Percentiles rank a stretch among this genome's conserved stretches.
Evolutionary conservation across 1,284 basidiomycete genomes (phyloP).

Genomic region (Phylloporus gajari): DNA sequence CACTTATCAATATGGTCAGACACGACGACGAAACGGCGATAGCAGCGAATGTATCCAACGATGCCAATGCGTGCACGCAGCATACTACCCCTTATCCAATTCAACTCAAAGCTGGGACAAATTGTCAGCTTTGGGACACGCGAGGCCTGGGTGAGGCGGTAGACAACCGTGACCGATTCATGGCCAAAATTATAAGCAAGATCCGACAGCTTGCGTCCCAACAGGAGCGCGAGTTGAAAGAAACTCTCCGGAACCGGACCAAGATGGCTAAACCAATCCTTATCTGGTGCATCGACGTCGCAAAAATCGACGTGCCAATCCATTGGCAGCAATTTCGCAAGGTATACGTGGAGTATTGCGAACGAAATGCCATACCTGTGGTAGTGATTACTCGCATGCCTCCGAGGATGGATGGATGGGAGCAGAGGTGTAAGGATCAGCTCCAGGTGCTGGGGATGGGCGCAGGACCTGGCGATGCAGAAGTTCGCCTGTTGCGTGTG

Average conservation of each 20-base stretch:
- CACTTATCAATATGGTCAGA: slow-evolving; percentile 40
- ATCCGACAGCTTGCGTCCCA: slow-evolving; percentile 21
- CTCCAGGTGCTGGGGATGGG: slow-evolving; percentile 22
- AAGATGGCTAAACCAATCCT: slow-evolving; percentile 29
- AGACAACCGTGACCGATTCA: slow-evolving; percentile 17
- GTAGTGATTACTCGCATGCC: slow-evolving; percentile 35
- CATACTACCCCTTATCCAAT: slow-evolving; percentile 21
- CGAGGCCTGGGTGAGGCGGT: slow-evolving; percentile 38
- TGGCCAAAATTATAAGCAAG: slow-evolving; percentile 20
- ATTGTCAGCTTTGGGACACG: slow-evolving; percentile 38
- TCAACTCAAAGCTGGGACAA: slow-evolving; percentile 9
- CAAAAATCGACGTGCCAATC: slow-evolving; percentile 27
- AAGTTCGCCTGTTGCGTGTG: slow-evolving; percentile 25
- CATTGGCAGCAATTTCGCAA: slow-evolving; percentile 38
- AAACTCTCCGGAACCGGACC: slow-evolving; percentile 22
- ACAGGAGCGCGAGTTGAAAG: slow-evolving; percentile 35
- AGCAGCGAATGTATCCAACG: slow-evolving; percentile 32
- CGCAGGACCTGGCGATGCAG: background rate
- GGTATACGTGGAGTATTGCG: slow-evolving; percentile 41
- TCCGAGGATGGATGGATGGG: slow-evolving; percentile 22
- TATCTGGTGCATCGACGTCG: slow-evolving; percentile 39
- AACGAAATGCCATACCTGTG: slow-evolving; percentile 29
- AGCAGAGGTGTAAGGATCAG: slow-evolving; percentile 27
- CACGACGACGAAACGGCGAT: slow-evolving; percentile 12
- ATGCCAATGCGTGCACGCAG: slow-evolving; percentile 32